Base-by-base conservation (phyloP, 2,329 filamentous ascomycete genomes). In the Aspergillus awamori region DNA sequence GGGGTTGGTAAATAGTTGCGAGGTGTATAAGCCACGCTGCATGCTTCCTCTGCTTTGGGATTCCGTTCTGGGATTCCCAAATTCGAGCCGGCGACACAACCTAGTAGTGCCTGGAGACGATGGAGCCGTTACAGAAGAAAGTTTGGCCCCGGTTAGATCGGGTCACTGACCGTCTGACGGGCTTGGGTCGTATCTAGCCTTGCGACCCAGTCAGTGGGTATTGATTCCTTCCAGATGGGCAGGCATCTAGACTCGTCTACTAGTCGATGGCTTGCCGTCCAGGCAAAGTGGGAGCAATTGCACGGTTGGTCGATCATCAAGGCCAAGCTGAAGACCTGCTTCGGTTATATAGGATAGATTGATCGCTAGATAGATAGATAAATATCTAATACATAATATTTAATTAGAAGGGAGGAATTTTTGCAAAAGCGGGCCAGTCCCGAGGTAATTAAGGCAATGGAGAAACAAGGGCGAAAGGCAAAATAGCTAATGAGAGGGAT, bases 131-230 rank as follows among this genome's bases (percentile, higher is more conserved):
- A 51, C 47, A 51, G 47, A 51, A 30, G 47, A 51, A 51, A 51
- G 47, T 51, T 51, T 51, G 47, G 47, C 47, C 47, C 47, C 47
- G 47, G 47, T 51, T 30, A 51, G 47, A 30, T 51, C 47, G 47
- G 47, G 13, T 11, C 22, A 26, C 24, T 26, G 45, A 30, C 22
- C 45, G 24, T 17, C 26, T 51, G 47, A 51, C 47, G 47, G 47
- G 26, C 45, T 51, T 51, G 47, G 47, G 47, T 30, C 26, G 47
- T 51, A 36, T 13, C 33, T 15, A 51, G 47, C 47, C 47, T 51
- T 33, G 47, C 47, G 47, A 51, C 47, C 24, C 26, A 22, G 47
- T 15, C 26, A 33, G 47, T 51, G 47, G 47, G 47, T 51, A 51
- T 30, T 26, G 47, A 33, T 51, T 33, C 33, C 47, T 51, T 33